A percentile compares a stretch with the other conserved stretches of the same genome.
These are phyloP conservation scores for Salix suchowensis DNA, from an alignment of 345 rosid genomes.

Conservation along the genomic window DNA sequence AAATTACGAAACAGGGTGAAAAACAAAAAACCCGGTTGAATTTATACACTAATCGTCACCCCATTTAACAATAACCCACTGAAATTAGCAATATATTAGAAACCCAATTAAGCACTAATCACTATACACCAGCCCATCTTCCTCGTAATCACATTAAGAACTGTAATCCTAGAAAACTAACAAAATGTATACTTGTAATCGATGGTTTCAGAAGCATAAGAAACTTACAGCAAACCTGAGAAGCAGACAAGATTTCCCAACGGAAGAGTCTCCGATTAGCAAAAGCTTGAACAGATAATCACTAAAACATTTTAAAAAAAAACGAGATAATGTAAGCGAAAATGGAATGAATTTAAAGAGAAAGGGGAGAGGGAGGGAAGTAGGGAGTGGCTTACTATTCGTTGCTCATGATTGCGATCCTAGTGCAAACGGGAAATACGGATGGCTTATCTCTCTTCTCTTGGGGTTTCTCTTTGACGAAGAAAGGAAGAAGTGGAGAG, in stretches of 20 bases:
- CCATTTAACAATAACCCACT: neutral
- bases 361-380: neutral
- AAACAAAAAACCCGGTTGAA: neutral
- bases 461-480: neutral
- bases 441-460: neutral
- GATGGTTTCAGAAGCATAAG: neutral
- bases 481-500: neutral
- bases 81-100: neutral
- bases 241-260: slow-evolving; percentile 75
- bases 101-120: neutral
- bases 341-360: neutral
- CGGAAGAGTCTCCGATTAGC: slow-evolving; percentile 80
- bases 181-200: neutral
- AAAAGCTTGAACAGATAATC: slow-evolving; percentile 78
- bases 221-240: slow-evolving; percentile 70
- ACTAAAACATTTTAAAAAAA: slow-evolving; percentile 29
- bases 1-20: neutral
- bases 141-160: neutral
- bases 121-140: neutral
- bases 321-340: neutral
- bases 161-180: neutral
- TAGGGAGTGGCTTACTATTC: slow-evolving; percentile 15
- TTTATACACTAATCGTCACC: neutral
- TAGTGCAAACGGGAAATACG: neutral
- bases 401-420: slow-evolving; percentile 23